A percentile compares a stretch with the other conserved stretches of the same genome.
Conservation (phyloP, 441 rosid genomes). For the Pelargonium cotyledonis region DNA sequence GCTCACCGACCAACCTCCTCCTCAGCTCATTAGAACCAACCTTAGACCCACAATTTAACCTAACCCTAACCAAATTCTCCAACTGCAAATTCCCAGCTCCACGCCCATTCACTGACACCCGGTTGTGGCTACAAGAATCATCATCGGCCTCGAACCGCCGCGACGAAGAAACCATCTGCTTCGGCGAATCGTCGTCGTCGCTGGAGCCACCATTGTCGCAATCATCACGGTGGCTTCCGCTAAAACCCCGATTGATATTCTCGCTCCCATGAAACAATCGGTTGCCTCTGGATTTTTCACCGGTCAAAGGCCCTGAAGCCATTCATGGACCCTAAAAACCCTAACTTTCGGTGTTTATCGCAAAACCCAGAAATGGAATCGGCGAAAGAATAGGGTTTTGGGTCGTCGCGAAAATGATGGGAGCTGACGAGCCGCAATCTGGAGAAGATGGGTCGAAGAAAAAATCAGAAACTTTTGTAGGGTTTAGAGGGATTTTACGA, state of each 20-base stretch:
- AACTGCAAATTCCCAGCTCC: slow-evolving; percentile 27
- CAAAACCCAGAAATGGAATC: background rate
- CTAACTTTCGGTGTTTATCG: slow-evolving; percentile 33
- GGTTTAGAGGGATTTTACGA: too few relatives aligned
- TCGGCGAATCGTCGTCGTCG: background rate
- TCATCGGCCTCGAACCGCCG: slow-evolving; percentile 33
- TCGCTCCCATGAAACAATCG: slow-evolving; percentile 31
- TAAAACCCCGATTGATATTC: slow-evolving; percentile 64
- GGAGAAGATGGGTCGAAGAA: too few relatives aligned
- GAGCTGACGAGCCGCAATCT: too few relatives aligned
- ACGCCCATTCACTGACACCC: slow-evolving; percentile 19
- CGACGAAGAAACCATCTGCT: background rate
- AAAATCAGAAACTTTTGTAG: too few relatives aligned
- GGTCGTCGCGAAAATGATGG: too few relatives aligned
- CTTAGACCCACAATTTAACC: slow-evolving; percentile 36
- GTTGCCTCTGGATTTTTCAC: slow-evolving; percentile 46
- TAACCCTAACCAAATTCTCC: slow-evolving; percentile 33
- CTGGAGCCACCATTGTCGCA: background rate
- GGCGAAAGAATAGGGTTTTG: too few relatives aligned
- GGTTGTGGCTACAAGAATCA: slow-evolving; percentile 32
- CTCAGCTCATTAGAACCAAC: slow-evolving; percentile 37
- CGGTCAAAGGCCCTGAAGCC: slow-evolving; percentile 84
- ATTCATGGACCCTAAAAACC: slow-evolving; percentile 56
- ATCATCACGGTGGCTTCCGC: slow-evolving; percentile 40
- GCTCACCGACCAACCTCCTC: slow-evolving; percentile 73